Evolutionary conservation across 805 yeast species (phyloP), one percentile per base, ranked within the genome.

Genomic region (Cyberlindnera petersonii): DNA sequence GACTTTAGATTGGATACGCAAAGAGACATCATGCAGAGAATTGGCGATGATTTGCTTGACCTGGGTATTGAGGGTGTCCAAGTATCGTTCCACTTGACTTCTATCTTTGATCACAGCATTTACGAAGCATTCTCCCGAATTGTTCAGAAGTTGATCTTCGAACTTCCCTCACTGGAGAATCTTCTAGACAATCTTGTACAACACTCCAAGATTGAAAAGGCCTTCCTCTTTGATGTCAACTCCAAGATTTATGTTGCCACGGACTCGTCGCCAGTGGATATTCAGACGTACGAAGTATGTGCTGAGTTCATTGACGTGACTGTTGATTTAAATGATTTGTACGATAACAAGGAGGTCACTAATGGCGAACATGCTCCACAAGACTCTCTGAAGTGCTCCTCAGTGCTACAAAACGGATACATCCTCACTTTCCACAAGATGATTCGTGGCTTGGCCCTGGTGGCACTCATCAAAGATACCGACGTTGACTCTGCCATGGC

Each of bases 251-350:
- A 91, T 58, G 88, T 91, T 34, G 96, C 97, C 5, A 91, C 98
- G 0, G 98, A 93, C 60, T 85, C 96, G 0, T 80, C 89, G 2
- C 97, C 98, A 0, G 96, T 91, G 27, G 98, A 91, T 63, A 83
- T 87, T 28, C 95, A 88, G 56, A 86, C 94, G 0, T 93, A 93
- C 59, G 97, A 93, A 59, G 95, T 91, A 2, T 93, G 98, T 61
- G 94, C 97, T 0, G 98, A 93, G 56, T 93, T 93, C 56, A 91
- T 93, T 32, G 98, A 93, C 60, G 93, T 91, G 13, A 82, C 96
- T 4, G 82, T 88, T 19, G 98, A 93, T 56, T 65, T 93, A 47
- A 89, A 86, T 51, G 84, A 83, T 35, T 59, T 84, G 31, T 82
- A 84, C 49, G 74, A 74, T 34, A 33, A 35, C 14, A 32, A 39